Conservation (phyloP, 345 rosid genomes). For the Trapa bicornis region DNA sequence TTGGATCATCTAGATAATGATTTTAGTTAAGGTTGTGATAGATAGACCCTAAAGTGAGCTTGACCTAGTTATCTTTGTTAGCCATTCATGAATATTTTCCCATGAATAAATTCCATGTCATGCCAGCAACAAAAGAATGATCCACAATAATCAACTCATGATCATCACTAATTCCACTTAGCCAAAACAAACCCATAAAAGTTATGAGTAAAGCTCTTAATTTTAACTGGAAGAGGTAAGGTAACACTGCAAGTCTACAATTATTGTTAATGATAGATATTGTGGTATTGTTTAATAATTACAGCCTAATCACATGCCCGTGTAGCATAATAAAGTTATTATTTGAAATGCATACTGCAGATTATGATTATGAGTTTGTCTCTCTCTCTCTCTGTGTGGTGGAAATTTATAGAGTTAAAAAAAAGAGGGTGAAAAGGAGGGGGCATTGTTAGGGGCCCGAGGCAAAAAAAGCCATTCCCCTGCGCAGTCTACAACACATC, state of each 20-base stretch:
- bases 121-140: not conserved
- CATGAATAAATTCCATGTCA: not conserved
- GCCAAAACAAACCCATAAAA: not conserved
- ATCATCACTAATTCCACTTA: not conserved
- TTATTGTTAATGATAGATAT: not conserved
- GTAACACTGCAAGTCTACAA: not conserved
- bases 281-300: not conserved
- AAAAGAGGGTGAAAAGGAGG: not conserved
- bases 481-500: not conserved
- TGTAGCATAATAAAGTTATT: not conserved
- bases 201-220: not conserved
- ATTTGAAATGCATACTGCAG: not conserved
- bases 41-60: too few species aligned
- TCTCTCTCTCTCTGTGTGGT: not conserved
- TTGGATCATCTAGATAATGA: too few species aligned
- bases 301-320: not conserved
- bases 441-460: conserved; percentile 9
- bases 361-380: not conserved
- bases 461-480: conserved; percentile 7
- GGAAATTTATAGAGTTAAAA: not conserved
- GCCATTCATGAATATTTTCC: not conserved
- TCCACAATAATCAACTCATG: not conserved
- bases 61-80: not conserved
- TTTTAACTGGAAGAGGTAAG: not conserved
- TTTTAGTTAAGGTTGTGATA: too few species aligned